Percentiles rank a stretch among this genome's conserved stretches.
phyloP scores from a whole-genome alignment of 2,329 filamentous ascomycete species.

The Alternaria sp. region DNA sequence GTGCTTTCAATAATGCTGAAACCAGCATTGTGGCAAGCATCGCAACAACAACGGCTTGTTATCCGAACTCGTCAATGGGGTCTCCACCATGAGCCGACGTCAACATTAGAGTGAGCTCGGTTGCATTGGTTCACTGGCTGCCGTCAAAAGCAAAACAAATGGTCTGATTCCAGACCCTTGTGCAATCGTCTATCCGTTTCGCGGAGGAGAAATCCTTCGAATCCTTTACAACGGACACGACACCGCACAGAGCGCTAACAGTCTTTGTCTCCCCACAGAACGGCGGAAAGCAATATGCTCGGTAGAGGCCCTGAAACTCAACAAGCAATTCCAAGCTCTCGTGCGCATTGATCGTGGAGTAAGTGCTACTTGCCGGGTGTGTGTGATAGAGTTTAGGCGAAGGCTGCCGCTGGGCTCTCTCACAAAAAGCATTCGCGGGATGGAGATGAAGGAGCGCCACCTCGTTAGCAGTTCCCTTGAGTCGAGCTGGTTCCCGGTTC shows the following conservation, averaged over 20 bases:
- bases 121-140: slow-evolving; percentile 10
- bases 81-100: slow-evolving; percentile 14
- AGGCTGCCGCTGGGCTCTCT: slow-evolving; percentile 17
- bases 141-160: slow-evolving; percentile 23
- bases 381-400: slow-evolving; percentile 22
- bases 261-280: not conserved
- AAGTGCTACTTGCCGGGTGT: slow-evolving; percentile 7
- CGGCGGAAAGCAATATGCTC: slow-evolving; percentile 14
- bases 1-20: slow-evolving; percentile 16
- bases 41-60: slow-evolving; percentile 8
- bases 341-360: not conserved
- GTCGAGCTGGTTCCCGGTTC: slow-evolving; percentile 4
- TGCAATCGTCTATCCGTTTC: slow-evolving; percentile 11
- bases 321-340: slow-evolving; percentile 13
- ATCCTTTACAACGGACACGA: slow-evolving; percentile 10
- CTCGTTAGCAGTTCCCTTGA: slow-evolving; percentile 7
- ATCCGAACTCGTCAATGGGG: slow-evolving; percentile 2
- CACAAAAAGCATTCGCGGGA: slow-evolving; percentile 19
- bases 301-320: not conserved
- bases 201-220: slow-evolving; percentile 11
- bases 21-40: slow-evolving; percentile 8
- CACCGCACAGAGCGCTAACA: slow-evolving; percentile 3
- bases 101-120: slow-evolving; percentile 17
- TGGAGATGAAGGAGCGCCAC: slow-evolving; percentile 13
- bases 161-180: slow-evolving; percentile 18